A percentile compares a stretch with the other conserved stretches of the same genome.
Conservation (phyloP, 768 basidiomycete genomes). For the Podaxis rugospora region DNA sequence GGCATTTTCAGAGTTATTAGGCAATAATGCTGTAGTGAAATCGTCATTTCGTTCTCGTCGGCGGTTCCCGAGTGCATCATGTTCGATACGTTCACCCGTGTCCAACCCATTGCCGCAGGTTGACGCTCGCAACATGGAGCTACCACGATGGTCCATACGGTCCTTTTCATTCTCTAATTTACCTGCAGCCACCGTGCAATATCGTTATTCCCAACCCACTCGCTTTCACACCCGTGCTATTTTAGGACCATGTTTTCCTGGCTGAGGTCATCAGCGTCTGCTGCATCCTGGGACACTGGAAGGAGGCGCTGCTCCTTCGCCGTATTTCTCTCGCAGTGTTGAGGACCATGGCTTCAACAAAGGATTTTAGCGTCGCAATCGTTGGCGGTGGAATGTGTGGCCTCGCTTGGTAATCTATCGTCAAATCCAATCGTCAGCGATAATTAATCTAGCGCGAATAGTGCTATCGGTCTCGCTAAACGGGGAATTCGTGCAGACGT, state of each 20-base stretch:
- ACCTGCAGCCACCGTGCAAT: not conserved
- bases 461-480: constrained; percentile 38
- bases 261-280: not conserved
- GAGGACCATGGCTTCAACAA: constrained; percentile 15
- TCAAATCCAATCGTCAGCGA: not conserved
- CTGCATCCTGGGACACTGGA: not conserved
- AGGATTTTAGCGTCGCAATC: constrained; percentile 46
- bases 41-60: not conserved
- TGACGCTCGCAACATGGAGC: not conserved
- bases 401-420: constrained; percentile 32
- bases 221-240: not conserved
- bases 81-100: not conserved
- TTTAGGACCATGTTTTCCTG: not conserved
- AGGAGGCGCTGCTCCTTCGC: not conserved
- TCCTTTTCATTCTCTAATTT: no score
- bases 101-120: not conserved
- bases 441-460: constrained; percentile 8
- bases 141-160: not conserved
- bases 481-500: constrained; percentile 42
- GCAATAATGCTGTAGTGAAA: not conserved
- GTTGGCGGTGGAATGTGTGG: constrained; percentile 56
- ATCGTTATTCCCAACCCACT: not conserved
- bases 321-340: not conserved
- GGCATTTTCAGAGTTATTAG: constrained; percentile 17
- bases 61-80: not conserved